Evolutionary conservation across 257 asterid genomes (phyloP).

Genomic region (Nicotiana otophora): DNA sequence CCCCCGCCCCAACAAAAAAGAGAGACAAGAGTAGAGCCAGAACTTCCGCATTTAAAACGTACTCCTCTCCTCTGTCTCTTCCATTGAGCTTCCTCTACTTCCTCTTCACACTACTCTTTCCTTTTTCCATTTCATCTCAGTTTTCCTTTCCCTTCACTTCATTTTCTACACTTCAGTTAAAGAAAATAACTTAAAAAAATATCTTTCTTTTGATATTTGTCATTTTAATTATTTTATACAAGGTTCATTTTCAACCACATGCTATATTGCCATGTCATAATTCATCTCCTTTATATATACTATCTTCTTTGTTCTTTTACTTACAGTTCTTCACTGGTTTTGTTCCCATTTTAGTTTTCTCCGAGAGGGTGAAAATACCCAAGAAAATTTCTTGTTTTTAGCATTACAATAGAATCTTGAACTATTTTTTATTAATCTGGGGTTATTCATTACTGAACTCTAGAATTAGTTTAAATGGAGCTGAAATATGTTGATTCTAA

Average conservation of each 20-base stretch:
- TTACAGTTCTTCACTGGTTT: background rate
- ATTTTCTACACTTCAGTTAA: background rate
- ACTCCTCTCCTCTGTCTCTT: too few relatives aligned
- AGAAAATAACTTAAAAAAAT: background rate
- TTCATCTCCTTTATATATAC: background rate
- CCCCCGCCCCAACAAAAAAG: too few relatives aligned
- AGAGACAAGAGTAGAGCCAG: too few relatives aligned
- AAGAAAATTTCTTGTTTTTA: background rate
- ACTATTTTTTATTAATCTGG: background rate
- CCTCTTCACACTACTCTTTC: background rate
- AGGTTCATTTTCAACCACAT: constrained; percentile 12
- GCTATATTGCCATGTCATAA: background rate
- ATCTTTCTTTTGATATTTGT: background rate
- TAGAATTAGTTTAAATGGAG: constrained; percentile 29
- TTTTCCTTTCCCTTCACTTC: background rate
- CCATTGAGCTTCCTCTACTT: too few relatives aligned
- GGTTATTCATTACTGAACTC: background rate
- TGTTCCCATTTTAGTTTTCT: background rate
- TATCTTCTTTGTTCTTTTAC: background rate
- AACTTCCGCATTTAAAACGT: background rate
- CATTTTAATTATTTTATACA: background rate
- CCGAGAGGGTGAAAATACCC: background rate
- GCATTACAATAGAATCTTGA: background rate
- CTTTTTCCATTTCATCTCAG: background rate
- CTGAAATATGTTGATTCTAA: constrained; percentile 27